These are phyloP conservation scores for Xylariales sp. DNA, from an alignment of 2,329 filamentous ascomycete genomes.

Conservation along the genomic window DNA sequence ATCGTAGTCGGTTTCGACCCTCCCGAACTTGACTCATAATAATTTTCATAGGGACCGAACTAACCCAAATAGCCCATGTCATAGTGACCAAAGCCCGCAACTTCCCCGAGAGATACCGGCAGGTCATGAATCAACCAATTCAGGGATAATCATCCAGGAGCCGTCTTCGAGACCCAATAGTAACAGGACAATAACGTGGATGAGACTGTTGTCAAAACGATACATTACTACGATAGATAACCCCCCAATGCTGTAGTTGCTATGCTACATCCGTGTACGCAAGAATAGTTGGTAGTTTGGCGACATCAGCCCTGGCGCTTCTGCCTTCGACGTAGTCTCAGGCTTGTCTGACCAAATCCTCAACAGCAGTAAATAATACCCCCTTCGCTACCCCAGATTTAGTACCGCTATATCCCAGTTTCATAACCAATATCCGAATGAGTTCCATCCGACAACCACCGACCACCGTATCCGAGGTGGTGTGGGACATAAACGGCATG, in stretches of 20 bases:
- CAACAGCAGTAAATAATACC: conserved; percentile 3
- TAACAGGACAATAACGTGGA: too few species aligned
- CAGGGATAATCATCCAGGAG: too few species aligned
- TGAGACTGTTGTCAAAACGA: conserved; percentile 12
- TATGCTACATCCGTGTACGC: conserved; percentile 31
- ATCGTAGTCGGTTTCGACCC: too few species aligned
- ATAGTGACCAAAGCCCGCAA: too few species aligned
- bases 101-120: too few species aligned
- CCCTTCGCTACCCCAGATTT: conserved; percentile 17
- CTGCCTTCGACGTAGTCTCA: conserved; percentile 1
- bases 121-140: too few species aligned
- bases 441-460: conserved; percentile 26
- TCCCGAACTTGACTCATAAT: too few species aligned
- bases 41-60: too few species aligned
- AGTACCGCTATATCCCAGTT: conserved; percentile 26
- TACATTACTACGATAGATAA: conserved; percentile 33
- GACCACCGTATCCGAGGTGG: conserved; percentile 31
- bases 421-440: conserved; percentile 36
- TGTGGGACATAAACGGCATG: conserved; percentile 40
- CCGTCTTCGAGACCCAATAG: too few species aligned
- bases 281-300: conserved; percentile 14
- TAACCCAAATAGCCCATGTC: too few species aligned
- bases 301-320: not conserved
- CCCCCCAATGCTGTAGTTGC: conserved; percentile 9
- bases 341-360: not conserved